These are phyloP conservation scores for Candida railenensis DNA, from an alignment of 805 yeast genomes.

Conservation along the genomic window DNA sequence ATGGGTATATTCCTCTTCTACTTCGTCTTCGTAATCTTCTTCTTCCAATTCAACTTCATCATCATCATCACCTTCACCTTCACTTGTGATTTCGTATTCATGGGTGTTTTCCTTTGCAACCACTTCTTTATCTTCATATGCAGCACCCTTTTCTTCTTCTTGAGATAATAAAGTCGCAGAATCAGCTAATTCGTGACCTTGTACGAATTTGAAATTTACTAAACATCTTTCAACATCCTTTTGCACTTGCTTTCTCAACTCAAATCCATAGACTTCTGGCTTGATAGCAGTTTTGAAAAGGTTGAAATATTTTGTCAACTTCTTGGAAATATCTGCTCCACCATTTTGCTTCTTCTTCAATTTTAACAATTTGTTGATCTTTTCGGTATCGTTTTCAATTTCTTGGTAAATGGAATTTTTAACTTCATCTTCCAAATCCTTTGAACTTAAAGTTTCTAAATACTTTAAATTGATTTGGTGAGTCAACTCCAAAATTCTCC, in stretches of 20 bases:
- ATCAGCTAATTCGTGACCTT: constrained; percentile 35
- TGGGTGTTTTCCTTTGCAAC: neutral
- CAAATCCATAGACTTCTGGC: constrained; percentile 17
- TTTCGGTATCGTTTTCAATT: constrained; percentile 9
- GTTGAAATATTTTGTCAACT: constrained; percentile 15
- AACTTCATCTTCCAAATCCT: constrained; percentile 10
- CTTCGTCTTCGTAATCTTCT: constrained; percentile 1
- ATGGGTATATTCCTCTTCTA: neutral
- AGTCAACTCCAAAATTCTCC: constrained; percentile 37
- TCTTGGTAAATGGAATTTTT: constrained; percentile 11
- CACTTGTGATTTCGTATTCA: neutral
- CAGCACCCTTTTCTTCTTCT: constrained; percentile 13
- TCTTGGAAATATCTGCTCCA: constrained; percentile 5
- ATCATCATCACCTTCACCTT: constrained; percentile 7
- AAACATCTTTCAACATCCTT: constrained; percentile 18
- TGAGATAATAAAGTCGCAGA: constrained; percentile 13
- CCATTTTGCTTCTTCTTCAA: neutral
- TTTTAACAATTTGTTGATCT: constrained; percentile 11
- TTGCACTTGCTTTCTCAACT: constrained; percentile 16
- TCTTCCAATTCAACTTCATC: constrained; percentile 4
- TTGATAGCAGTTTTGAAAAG: constrained; percentile 24
- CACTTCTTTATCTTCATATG: constrained; percentile 12
- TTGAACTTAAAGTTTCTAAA: constrained; percentile 15
- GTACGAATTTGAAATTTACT: constrained; percentile 17
- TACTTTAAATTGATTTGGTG: constrained; percentile 31